phyloP scores from a whole-genome alignment of 2,329 filamentous ascomycete species.

The Penicillium brevicompactum region DNA sequence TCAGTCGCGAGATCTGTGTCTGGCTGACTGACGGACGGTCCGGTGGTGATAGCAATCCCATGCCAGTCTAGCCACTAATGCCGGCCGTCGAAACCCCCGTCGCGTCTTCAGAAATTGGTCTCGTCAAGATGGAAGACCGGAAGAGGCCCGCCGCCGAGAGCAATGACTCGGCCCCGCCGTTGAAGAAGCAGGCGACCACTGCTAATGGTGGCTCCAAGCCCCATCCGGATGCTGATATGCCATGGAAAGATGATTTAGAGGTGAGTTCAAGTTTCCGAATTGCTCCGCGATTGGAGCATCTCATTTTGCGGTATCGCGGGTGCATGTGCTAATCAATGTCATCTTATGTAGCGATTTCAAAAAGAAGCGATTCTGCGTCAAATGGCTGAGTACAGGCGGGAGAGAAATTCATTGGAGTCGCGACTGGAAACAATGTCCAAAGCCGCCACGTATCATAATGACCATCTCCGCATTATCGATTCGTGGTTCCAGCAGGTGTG shows the following conservation, averaged over 20 bases:
- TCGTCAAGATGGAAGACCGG: constrained; percentile 98
- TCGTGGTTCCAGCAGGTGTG: constrained; percentile 91
- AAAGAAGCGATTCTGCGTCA: constrained; percentile 97
- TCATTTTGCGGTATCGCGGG: constrained; percentile 6
- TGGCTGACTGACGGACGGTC: constrained; percentile 37
- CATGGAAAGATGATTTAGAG: constrained; percentile 71
- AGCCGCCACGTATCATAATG: constrained; percentile 79
- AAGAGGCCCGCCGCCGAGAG: constrained; percentile 86
- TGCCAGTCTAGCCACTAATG: constrained; percentile 70
- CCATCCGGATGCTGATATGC: constrained; percentile 68
- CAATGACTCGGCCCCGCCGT: constrained; percentile 83
- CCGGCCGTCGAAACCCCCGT: constrained; percentile 77
- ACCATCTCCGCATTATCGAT: constrained; percentile 88
- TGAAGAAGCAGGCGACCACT: constrained; percentile 82
- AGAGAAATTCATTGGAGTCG: constrained; percentile 77
- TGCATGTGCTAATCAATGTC: constrained; percentile 34
- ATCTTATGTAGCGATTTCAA: constrained; percentile 69
- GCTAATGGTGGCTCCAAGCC: constrained; percentile 69
- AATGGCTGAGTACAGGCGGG: constrained; percentile 97
- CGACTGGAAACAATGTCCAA: constrained; percentile 80
- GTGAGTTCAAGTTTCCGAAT: constrained; percentile 54
- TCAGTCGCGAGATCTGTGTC: constrained; percentile 29
- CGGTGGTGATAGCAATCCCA: constrained; percentile 38
- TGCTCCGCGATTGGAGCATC: neutral
- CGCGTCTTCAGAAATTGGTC: constrained; percentile 74